phyloP scores from a whole-genome alignment of 352 stramenopile species.

The Phytophthora chlamydospora region DNA sequence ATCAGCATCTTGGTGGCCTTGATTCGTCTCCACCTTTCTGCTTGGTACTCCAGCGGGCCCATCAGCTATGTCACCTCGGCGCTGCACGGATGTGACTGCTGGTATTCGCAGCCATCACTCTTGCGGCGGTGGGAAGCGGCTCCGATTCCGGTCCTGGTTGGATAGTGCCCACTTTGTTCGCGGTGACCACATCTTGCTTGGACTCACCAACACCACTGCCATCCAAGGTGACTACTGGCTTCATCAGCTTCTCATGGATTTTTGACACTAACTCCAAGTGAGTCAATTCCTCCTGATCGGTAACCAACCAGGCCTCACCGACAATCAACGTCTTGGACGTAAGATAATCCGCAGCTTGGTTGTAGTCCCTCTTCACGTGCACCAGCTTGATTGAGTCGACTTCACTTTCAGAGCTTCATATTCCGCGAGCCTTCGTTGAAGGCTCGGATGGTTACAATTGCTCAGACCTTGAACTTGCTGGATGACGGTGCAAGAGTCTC shows the following conservation, averaged over 20 bases:
- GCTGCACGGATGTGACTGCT: too few species aligned
- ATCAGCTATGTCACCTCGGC: too few species aligned
- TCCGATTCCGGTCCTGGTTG: too few species aligned
- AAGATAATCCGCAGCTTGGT: neutral
- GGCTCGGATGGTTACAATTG: neutral
- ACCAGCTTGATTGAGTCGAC: neutral
- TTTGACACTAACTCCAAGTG: neutral
- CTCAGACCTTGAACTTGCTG: conserved; percentile 13
- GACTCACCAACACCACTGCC: too few species aligned
- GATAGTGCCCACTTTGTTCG: too few species aligned
- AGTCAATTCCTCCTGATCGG: neutral
- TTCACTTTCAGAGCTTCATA: neutral
- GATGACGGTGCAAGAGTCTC: conserved; percentile 5
- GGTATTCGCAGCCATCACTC: too few species aligned
- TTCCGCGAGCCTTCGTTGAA: neutral
- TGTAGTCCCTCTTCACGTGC: conserved; percentile 5
- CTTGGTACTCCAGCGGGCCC: neutral
- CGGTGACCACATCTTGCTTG: too few species aligned
- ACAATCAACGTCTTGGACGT: neutral
- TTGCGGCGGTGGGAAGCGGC: too few species aligned
- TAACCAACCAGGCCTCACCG: neutral
- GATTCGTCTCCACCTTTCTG: neutral
- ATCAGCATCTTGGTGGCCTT: too few species aligned
- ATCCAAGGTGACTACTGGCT: too few species aligned
- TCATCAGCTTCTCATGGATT: neutral